Evolutionary conservation across 1,139 yeast species (phyloP), one percentile per base, ranked within the genome.

Genomic region (Suhomyces bokatorum): DNA sequence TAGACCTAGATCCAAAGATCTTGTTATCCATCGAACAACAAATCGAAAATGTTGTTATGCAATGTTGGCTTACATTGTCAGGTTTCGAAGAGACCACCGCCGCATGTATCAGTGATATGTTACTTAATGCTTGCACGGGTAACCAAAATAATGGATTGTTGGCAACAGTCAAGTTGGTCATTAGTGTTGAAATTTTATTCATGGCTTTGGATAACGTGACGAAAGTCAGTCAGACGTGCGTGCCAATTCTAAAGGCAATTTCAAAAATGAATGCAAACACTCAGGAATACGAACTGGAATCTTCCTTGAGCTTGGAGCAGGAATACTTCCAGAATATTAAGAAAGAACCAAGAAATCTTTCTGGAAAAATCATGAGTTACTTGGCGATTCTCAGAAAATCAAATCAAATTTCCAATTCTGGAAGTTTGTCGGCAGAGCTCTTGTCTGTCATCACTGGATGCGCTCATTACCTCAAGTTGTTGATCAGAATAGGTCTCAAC

Each of bases 41-140:
- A 45, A 80, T 90, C 46, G 90, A 85, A 57, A 73, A 74, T 36
- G 76, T 82, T 32, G 87, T 93, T 5, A 78, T 86, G 68, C 81
- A 82, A 28, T 87, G 93, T 35, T 95, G 99, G 99, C 75, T 88
- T 17, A 85, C 88, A 0, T 71, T 95, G 30, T 89, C 95, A 42
- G 88, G 86, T 28, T 95, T 82, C 62, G 99, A 95, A 66, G 98
- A 91, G 62, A 82, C 85, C n/a, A 80, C 96, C 2, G 99, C 98
- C 0, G 80, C 90, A 1, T 84, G 91, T 58, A 89, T 95, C 28
- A 87, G 96, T 4, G 95, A 89, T 55, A 91, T 95, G 97, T 77
- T 95, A 39, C 86, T 90, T 51, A 78, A 78, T 54, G 91, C 97
- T 4, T 85, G 96, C 32, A 80, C 83, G 14, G 88, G 87, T 30